phyloP scores from a whole-genome alignment of 371 early-diverging fungal species.

The Basidiobolus meristosporus region DNA sequence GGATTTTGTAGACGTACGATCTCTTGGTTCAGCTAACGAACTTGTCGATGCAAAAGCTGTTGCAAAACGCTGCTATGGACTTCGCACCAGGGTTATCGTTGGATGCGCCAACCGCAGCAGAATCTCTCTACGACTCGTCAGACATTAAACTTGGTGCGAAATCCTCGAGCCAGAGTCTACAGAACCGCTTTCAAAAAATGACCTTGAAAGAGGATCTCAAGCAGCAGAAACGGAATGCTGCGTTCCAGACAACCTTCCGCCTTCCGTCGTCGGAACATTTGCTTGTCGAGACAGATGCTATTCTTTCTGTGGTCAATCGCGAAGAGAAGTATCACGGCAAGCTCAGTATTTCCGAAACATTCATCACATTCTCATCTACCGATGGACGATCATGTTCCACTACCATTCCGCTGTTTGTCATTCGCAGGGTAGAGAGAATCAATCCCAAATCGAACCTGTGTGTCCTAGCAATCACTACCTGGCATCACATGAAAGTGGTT shows the following conservation, averaged over 20 bases:
- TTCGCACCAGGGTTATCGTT: slow-evolving; percentile 36
- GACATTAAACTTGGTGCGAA: slow-evolving; percentile 13
- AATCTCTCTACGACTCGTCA: slow-evolving; percentile 4
- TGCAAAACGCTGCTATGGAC: slow-evolving; percentile 58
- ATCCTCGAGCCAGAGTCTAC: slow-evolving; percentile 55
- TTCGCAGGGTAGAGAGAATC: slow-evolving; percentile 75
- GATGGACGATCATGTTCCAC: slow-evolving; percentile 34
- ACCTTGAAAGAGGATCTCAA: slow-evolving; percentile 19
- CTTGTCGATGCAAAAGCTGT: slow-evolving; percentile 68
- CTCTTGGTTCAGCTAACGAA: slow-evolving; percentile 76
- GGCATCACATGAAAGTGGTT: slow-evolving; percentile 31
- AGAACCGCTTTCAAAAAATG: background rate
- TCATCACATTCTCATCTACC: slow-evolving; percentile 57
- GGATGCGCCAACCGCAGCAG: slow-evolving; percentile 10
- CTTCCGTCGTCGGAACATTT: slow-evolving; percentile 46
- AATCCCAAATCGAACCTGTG: slow-evolving; percentile 16
- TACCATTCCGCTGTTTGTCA: slow-evolving; percentile 69
- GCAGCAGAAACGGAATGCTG: slow-evolving; percentile 58
- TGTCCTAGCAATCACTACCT: slow-evolving; percentile 30
- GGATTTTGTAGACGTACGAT: slow-evolving; percentile 40
- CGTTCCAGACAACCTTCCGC: slow-evolving; percentile 52
- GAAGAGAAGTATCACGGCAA: slow-evolving; percentile 27
- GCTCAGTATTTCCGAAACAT: slow-evolving; percentile 63
- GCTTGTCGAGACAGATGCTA: slow-evolving; percentile 23
- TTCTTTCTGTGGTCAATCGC: slow-evolving; percentile 19